These are phyloP conservation scores for Hymenoscyphus linearis DNA, from an alignment of 2,329 filamentous ascomycete species.

Conservation along the genomic window DNA sequence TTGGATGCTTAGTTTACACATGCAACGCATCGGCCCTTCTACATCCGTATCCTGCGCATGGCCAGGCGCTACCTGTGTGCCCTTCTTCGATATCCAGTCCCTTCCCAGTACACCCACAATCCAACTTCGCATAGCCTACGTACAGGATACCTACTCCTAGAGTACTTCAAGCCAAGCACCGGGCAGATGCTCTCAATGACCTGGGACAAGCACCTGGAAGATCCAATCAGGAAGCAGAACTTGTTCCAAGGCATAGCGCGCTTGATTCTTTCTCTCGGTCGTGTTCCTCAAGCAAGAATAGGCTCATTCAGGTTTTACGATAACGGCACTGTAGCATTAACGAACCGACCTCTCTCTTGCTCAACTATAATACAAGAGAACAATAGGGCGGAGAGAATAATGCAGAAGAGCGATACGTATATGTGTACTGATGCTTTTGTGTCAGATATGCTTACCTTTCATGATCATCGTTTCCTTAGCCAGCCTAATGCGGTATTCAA, in stretches of 20 bases:
- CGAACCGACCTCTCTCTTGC: slow-evolving; percentile 32
- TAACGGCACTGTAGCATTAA: slow-evolving; percentile 31
- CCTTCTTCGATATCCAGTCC: slow-evolving; percentile 12
- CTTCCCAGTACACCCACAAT: slow-evolving; percentile 14
- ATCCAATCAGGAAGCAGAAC: slow-evolving; percentile 23
- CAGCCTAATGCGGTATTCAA: slow-evolving; percentile 23
- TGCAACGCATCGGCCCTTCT: slow-evolving; percentile 17
- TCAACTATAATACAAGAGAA: slow-evolving; percentile 32
- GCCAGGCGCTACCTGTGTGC: slow-evolving; percentile 15
- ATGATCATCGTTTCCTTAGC: slow-evolving; percentile 28
- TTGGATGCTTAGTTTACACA: slow-evolving; percentile 18
- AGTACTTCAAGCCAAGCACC: slow-evolving; percentile 16
- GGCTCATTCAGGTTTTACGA: slow-evolving; percentile 25
- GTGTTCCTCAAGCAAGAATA: slow-evolving; percentile 20
- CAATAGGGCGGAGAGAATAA: slow-evolving; percentile 30
- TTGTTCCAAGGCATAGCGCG: slow-evolving; percentile 31
- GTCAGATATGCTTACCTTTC: slow-evolving; percentile 22
- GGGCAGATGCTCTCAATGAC: slow-evolving; percentile 30
- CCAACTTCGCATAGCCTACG: slow-evolving; percentile 9
- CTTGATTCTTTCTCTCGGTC: slow-evolving; percentile 24
- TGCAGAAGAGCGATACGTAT: slow-evolving; percentile 31
- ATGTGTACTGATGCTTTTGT: slow-evolving; percentile 23
- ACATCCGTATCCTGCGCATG: slow-evolving; percentile 15
- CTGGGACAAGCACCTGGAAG: slow-evolving; percentile 18
- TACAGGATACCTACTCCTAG: slow-evolving; percentile 23